These are phyloP conservation scores for Gnomoniopsis sp. DNA, from an alignment of 2,329 filamentous ascomycete species.

Conservation along the genomic window DNA sequence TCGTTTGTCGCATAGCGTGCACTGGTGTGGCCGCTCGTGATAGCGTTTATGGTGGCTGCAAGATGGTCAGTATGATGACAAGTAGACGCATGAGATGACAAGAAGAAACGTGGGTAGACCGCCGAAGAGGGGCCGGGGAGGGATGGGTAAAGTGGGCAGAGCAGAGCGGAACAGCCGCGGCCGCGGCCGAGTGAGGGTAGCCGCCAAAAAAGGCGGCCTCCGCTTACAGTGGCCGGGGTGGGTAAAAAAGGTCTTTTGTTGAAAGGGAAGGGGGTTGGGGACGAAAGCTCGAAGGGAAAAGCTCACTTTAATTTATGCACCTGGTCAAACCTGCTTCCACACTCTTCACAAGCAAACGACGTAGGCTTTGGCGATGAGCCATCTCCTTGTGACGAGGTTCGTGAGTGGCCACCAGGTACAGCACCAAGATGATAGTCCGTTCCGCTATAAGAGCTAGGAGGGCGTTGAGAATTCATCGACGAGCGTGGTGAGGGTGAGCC, in stretches of 20 bases:
- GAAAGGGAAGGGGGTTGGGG: neutral
- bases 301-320: constrained; percentile 57
- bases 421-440: constrained; percentile 14
- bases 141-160: neutral
- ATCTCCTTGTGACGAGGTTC: constrained; percentile 13
- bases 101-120: no score
- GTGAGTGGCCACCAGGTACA: constrained; percentile 14
- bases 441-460: constrained; percentile 11
- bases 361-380: constrained; percentile 24
- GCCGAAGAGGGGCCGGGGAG: neutral
- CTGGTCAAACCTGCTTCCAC: constrained; percentile 49
- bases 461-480: constrained; percentile 13
- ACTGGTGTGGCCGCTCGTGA: constrained; percentile 52
- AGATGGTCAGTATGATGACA: constrained; percentile 19
- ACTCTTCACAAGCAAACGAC: constrained; percentile 38
- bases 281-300: no score
- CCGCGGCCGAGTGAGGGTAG: no score
- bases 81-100: neutral
- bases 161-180: neutral
- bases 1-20: constrained; percentile 47
- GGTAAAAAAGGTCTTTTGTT: no score
- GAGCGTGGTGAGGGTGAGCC: constrained; percentile 19
- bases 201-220: neutral
- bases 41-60: constrained; percentile 58
- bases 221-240: neutral